Base-by-base conservation (phyloP, 176 grass and related monocot species). In the Elaeis guineensis region DNA sequence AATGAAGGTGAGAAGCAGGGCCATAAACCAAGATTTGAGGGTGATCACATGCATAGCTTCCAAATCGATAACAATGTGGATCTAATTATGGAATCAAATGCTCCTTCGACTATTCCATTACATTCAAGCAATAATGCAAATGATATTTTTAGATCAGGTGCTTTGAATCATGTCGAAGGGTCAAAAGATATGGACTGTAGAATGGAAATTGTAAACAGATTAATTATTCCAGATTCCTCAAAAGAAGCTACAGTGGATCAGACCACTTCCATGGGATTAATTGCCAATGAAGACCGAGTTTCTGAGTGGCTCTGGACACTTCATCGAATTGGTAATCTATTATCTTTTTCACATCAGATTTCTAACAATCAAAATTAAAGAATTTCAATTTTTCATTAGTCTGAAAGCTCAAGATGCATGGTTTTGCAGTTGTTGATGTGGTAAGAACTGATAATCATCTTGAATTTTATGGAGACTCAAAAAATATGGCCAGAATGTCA, bases 291-390 rank as follows among this genome's bases (percentile, higher is more conserved):
- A 74, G 87, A 97, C 69, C 78, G 78, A 65, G 93, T 85, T 54
- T 90, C 93, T n/a, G 87, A 91, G 63, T 97, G 92, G 92, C 72
- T 97, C 51, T 97, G 92, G 92, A 97, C 87, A 69, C 73, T 97
- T 48, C 92, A 97, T 72, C 81, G 87, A 80, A 97, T 97, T 39
- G 92, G 92, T 97, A 85, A 71, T 55, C 61, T 73, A 30, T 4
- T 58, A 15, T 73, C 58, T 61, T 60, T 51, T 44, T 44, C 11
- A 44, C 2, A 12, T 44, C 35, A 44, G 11, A 44, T 44, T 44
- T 44, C 11, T 12, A 44, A 14, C 8, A 44, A 44, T 44, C 8
- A 12, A 44, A 44, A 44, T 44, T 12, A 8, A 35, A 9, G 11
- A 9, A 1, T 7, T 12, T 44, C 14, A 2, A 44, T 44, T 44